Percentiles rank a stretch among this genome's conserved stretches.
phyloP scores from a whole-genome alignment of 1,284 basidiomycete genomes.

The Trichosporon sp. region DNA sequence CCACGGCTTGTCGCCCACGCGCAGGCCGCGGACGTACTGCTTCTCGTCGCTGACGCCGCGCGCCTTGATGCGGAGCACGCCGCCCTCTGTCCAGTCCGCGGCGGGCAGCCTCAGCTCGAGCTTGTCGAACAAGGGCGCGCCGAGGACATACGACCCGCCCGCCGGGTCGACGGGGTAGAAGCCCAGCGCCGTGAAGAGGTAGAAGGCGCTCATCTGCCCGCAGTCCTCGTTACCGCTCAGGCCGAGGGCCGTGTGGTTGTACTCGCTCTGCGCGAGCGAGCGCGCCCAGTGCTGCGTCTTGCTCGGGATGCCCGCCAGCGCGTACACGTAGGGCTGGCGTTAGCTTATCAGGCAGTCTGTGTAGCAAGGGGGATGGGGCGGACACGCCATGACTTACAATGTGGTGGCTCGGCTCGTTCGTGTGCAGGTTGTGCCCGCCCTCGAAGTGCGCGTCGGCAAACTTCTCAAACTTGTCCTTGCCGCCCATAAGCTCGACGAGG shows the following conservation, averaged over 20 bases:
- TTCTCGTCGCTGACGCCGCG: conserved; percentile 55
- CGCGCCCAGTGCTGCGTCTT: conserved; percentile 68
- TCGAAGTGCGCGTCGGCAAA: conserved; percentile 73
- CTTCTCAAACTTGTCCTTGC: conserved; percentile 60
- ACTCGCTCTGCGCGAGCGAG: conserved; percentile 60
- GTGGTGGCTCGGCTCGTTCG: conserved; percentile 61
- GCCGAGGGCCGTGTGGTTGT: conserved; percentile 58
- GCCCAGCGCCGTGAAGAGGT: conserved; percentile 71
- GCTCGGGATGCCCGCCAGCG: conserved; percentile 63
- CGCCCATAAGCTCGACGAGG: conserved; percentile 63
- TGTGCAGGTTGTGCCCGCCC: conserved; percentile 75
- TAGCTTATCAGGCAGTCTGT: too few relatives aligned
- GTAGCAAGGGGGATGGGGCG: neutral
- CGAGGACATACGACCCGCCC: conserved; percentile 65
- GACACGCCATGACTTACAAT: conserved; percentile 32
- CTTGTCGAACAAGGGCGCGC: conserved; percentile 85
- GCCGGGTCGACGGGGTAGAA: conserved; percentile 83
- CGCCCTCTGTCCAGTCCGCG: conserved; percentile 17
- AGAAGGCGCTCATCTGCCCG: conserved; percentile 85
- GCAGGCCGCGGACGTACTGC: conserved; percentile 60
- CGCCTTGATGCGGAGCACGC: conserved; percentile 51
- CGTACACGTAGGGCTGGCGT: conserved; percentile 65
- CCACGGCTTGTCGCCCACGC: conserved; percentile 55
- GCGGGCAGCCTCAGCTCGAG: conserved; percentile 67
- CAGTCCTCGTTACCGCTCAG: conserved; percentile 71